These are phyloP conservation scores for Protomyces inundatus DNA, from an alignment of 1,139 yeast species.

Conservation along the genomic window DNA sequence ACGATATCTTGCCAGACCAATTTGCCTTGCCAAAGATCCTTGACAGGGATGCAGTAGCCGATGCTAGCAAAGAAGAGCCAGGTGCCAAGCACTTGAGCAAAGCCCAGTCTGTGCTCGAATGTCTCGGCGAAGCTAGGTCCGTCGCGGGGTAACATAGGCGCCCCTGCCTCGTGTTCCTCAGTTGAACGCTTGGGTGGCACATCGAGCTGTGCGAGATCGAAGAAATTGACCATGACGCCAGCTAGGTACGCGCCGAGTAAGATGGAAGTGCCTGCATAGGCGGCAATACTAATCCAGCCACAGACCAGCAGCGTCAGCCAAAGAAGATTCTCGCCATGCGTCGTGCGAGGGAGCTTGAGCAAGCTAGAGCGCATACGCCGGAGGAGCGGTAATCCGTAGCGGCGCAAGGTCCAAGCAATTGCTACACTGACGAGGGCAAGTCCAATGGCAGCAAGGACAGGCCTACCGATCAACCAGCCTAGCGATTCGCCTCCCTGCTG, in stretches of 20 bases:
- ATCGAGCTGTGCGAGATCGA: background rate
- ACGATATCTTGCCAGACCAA: slow-evolving; percentile 22
- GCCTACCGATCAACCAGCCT: background rate
- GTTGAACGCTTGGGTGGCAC: background rate
- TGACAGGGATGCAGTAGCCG: slow-evolving; percentile 23
- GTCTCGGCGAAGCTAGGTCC: background rate
- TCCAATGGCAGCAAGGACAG: slow-evolving; percentile 2
- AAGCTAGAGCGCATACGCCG: background rate
- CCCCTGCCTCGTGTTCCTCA: background rate
- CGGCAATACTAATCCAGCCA: slow-evolving; percentile 9
- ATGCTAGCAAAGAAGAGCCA: slow-evolving; percentile 23
- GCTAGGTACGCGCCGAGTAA: slow-evolving; percentile 23
- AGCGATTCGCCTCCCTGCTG: background rate
- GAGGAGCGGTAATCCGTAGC: background rate
- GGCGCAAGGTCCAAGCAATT: background rate
- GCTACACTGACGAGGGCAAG: background rate
- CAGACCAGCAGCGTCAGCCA: slow-evolving; percentile 4
- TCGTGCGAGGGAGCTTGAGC: background rate
- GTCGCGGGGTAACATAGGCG: no score
- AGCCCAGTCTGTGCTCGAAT: background rate
- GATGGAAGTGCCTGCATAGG: slow-evolving; percentile 21
- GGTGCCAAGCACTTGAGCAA: background rate
- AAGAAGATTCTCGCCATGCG: background rate
- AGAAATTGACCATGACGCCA: slow-evolving; percentile 17
- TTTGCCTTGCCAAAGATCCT: slow-evolving; percentile 5